These are phyloP conservation scores for Microbotryum lychnidis-dioicae DNA, from an alignment of 1,284 basidiomycete species.

Conservation along the genomic window DNA sequence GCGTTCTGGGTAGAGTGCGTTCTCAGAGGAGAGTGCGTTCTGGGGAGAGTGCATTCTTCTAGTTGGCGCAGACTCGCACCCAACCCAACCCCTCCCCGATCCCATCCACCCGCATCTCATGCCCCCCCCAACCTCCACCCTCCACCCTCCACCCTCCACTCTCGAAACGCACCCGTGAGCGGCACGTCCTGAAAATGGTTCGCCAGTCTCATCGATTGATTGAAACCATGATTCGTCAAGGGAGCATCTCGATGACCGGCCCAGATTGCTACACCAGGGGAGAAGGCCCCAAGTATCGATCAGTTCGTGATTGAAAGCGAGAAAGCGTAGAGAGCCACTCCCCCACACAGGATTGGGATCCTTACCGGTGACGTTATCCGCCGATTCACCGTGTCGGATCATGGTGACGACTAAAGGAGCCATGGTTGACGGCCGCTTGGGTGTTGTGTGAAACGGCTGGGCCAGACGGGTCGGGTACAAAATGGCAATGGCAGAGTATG, in stretches of 20 bases:
- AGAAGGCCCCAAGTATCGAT: not conserved
- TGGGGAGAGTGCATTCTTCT: not conserved
- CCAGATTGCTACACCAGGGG: slow-evolving; percentile 20
- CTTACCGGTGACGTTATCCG: slow-evolving; percentile 26
- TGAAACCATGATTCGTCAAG: slow-evolving; percentile 27
- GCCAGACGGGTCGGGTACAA: too few species aligned
- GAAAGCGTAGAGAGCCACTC: not conserved
- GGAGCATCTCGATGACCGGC: slow-evolving; percentile 32
- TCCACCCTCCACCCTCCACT: not conserved
- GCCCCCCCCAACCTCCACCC: not conserved
- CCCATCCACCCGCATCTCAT: not conserved
- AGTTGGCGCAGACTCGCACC: not conserved
- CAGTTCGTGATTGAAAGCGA: not conserved
- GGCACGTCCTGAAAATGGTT: slow-evolving; percentile 30
- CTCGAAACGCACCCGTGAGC: slow-evolving; percentile 25
- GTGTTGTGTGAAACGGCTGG: too few species aligned
- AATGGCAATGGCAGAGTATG: too few species aligned
- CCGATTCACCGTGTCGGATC: slow-evolving; percentile 31
- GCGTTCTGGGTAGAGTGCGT: not conserved
- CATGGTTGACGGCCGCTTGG: slow-evolving; percentile 1
- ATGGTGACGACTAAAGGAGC: slow-evolving; percentile 26
- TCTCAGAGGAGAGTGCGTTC: not conserved
- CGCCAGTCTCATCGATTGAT: slow-evolving; percentile 31
- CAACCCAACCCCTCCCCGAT: too few species aligned
- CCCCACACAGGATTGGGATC: not conserved